phyloP scores from a whole-genome alignment of 2,329 filamentous ascomycete species.

The Fusarium musae region DNA sequence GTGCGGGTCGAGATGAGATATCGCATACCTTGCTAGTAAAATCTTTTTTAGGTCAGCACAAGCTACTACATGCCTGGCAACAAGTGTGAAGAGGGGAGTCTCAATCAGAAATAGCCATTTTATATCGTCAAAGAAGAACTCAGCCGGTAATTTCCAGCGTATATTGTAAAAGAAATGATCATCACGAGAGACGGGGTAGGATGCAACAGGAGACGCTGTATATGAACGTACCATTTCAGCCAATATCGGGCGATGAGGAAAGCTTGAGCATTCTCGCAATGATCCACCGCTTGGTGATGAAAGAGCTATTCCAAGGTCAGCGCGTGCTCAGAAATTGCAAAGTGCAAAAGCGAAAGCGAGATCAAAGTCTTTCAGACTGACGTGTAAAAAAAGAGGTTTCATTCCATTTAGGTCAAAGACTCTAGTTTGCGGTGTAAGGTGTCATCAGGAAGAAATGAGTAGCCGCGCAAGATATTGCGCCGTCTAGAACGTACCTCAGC shows the following conservation, averaged over 20 bases:
- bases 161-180: constrained; percentile 74
- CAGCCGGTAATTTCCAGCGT: constrained; percentile 98
- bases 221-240: constrained; percentile 48
- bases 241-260: background rate
- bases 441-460: constrained; percentile 74
- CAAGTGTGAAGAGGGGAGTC: constrained; percentile 12
- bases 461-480: constrained; percentile 19
- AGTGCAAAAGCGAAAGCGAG: constrained; percentile 29
- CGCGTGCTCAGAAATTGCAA: constrained; percentile 23
- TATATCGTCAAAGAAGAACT: constrained; percentile 81
- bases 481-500: constrained; percentile 42
- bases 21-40: constrained; percentile 50
- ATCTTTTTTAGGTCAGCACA: constrained; percentile 48
- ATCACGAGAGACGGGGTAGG: constrained; percentile 52
- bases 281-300: constrained; percentile 45
- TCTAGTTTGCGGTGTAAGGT: constrained; percentile 92
- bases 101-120: constrained; percentile 87
- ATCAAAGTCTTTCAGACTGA: constrained; percentile 80
- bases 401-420: constrained; percentile 90
- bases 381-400: constrained; percentile 85
- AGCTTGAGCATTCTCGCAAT: constrained; percentile 36
- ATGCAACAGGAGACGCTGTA: background rate
- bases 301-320: constrained; percentile 44
- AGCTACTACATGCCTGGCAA: constrained; percentile 13
- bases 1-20: constrained; percentile 20